Evolutionary conservation across 1,284 basidiomycete genomes (phyloP).

Genomic region (Ustanciosporium gigantosporum): DNA sequence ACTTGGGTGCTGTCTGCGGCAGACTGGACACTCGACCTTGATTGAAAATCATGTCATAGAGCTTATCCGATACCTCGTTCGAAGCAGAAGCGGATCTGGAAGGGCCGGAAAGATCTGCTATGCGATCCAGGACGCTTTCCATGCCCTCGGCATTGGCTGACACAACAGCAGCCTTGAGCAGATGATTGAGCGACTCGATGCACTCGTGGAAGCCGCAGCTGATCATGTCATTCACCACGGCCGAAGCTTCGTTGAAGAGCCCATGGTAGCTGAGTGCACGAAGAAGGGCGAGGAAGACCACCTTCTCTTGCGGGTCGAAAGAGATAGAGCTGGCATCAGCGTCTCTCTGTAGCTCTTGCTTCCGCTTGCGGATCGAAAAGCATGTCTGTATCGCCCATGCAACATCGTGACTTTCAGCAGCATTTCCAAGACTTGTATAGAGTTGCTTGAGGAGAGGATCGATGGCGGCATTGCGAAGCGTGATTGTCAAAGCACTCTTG

Average conservation of each 20-base stretch:
- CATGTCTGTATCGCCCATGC: slow-evolving; percentile 11
- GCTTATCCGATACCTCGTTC: slow-evolving; percentile 1
- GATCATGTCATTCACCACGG: slow-evolving; percentile 38
- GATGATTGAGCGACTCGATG: slow-evolving; percentile 32
- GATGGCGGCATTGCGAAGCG: slow-evolving; percentile 20
- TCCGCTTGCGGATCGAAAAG: slow-evolving; percentile 21
- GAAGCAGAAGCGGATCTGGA: neutral
- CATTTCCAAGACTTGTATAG: slow-evolving; percentile 13
- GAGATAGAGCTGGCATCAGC: neutral
- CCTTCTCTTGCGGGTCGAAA: slow-evolving; percentile 17
- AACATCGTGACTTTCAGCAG: slow-evolving; percentile 18
- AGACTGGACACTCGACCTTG: neutral
- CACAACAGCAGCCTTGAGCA: slow-evolving; percentile 35
- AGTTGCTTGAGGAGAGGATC: slow-evolving; percentile 30
- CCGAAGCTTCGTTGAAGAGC: slow-evolving; percentile 17
- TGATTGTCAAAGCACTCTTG: neutral
- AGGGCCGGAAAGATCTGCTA: slow-evolving; percentile 3
- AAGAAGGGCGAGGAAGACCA: slow-evolving; percentile 25
- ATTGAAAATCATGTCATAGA: slow-evolving; percentile 4
- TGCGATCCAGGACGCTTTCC: slow-evolving; percentile 14
- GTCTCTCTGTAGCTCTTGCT: slow-evolving; percentile 2
- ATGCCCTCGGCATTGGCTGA: slow-evolving; percentile 12
- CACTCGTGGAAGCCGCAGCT: slow-evolving; percentile 11
- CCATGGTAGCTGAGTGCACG: slow-evolving; percentile 29
- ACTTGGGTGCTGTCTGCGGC: neutral